Evolutionary conservation across 2,329 filamentous ascomycete genomes (phyloP).

Genomic region (Elsinoe ampelina): DNA sequence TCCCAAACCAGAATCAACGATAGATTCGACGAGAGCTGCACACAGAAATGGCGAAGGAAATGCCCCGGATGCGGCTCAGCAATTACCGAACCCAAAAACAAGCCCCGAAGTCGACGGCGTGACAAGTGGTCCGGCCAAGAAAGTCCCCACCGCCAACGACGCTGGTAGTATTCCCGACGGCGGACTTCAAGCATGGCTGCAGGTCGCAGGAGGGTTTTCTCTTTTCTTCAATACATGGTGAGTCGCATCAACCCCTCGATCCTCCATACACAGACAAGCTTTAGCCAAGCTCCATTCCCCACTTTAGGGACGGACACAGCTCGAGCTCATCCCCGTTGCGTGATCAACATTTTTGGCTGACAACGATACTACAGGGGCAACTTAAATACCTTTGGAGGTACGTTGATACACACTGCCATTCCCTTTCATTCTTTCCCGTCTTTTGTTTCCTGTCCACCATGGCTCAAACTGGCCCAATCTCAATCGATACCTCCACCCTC

Average conservation of each 20-base stretch:
- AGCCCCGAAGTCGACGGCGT: neutral
- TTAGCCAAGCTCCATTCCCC: conserved; percentile 10
- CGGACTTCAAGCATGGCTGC: conserved; percentile 39
- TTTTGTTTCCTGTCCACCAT: neutral
- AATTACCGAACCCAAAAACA: neutral
- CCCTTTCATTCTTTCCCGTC: neutral
- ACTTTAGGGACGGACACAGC: conserved; percentile 3
- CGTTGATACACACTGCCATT: neutral
- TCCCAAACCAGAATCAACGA: neutral
- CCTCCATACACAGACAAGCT: neutral
- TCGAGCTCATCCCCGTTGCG: conserved; percentile 7
- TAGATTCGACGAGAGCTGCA: neutral
- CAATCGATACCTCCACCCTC: neutral
- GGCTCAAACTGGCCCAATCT: neutral
- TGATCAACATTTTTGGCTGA: conserved; percentile 12
- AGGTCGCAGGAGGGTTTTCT: conserved; percentile 40
- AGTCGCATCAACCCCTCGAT: conserved; percentile 19
- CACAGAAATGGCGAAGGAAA: neutral
- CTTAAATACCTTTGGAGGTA: conserved; percentile 11
- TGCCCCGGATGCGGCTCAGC: neutral
- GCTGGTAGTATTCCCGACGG: conserved; percentile 31
- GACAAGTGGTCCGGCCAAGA: neutral
- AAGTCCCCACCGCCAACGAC: conserved; percentile 12
- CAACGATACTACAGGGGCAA: conserved; percentile 7
- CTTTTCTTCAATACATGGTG: conserved; percentile 41